Evolutionary conservation across 169 alveolate genomes (phyloP).

Genomic region (Cryptosporidium sp.): DNA sequence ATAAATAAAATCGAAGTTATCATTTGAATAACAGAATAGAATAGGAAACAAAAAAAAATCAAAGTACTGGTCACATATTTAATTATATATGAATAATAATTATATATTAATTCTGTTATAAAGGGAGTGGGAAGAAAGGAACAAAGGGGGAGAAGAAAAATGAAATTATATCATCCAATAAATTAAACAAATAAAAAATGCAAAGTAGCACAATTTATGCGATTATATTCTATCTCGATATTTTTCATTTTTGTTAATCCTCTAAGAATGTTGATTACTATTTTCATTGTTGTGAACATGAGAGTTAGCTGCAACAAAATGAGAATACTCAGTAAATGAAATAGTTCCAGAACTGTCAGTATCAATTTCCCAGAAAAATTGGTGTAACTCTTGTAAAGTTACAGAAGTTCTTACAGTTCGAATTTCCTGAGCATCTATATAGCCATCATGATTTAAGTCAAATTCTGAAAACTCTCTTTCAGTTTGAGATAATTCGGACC

Average conservation of each 20-base stretch:
- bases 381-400: slow-evolving; percentile 62
- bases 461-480: slow-evolving; percentile 55
- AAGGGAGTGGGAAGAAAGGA: neutral
- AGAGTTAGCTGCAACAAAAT: slow-evolving; percentile 42
- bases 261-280: neutral
- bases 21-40: no score
- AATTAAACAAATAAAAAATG: no score
- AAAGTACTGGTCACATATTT: no score
- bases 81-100: no score
- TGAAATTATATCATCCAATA: no score
- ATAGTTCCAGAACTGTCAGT: slow-evolving; percentile 56
- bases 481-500: neutral
- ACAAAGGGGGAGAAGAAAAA: no score
- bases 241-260: neutral
- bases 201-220: neutral
- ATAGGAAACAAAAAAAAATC: no score
- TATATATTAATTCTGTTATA: no score
- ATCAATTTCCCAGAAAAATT: slow-evolving; percentile 75
- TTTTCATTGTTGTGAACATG: slow-evolving; percentile 10
- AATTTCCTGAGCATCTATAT: slow-evolving; percentile 74
- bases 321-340: slow-evolving; percentile 20
- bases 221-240: no score
- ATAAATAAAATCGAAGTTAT: no score
- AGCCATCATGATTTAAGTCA: slow-evolving; percentile 40
- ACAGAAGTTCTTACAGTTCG: slow-evolving; percentile 33